Conservation (phyloP, 2,329 filamentous ascomycete genomes). For the Trichoderma brevicompactum region DNA sequence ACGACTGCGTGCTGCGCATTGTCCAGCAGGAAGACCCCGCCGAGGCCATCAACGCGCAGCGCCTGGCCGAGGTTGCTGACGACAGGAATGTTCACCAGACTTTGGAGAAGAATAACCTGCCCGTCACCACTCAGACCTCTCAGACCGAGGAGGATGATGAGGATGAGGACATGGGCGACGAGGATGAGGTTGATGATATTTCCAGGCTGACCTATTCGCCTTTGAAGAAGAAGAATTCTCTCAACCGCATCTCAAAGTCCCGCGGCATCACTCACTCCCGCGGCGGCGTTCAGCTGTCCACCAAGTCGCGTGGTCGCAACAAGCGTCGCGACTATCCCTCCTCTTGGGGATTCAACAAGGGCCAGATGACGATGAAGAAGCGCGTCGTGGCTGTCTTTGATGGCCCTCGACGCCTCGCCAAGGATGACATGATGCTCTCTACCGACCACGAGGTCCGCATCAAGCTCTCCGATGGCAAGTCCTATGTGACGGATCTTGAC, state of each 20-base stretch:
- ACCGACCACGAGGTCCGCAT: conserved; percentile 93
- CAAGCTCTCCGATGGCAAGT: conserved; percentile 72
- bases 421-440: conserved; percentile 99
- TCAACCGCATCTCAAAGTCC: conserved; percentile 66
- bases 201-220: conserved; percentile 43
- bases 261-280: conserved; percentile 78
- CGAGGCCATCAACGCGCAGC: conserved; percentile 69
- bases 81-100: conserved; percentile 66
- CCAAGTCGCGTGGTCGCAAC: conserved; percentile 73
- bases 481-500: conserved; percentile 91
- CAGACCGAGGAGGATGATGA: conserved; percentile 59
- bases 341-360: conserved; percentile 89
- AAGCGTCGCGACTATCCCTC: conserved; percentile 92
- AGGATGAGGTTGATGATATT: conserved; percentile 48
- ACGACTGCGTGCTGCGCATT: conserved; percentile 72
- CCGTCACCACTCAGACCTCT: conserved; percentile 46
- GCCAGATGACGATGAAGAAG: conserved; percentile 99
- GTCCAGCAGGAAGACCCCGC: conserved; percentile 73
- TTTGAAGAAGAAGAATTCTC: conserved; percentile 57
- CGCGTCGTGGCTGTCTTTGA: conserved; percentile 93
- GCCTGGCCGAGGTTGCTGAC: conserved; percentile 67
- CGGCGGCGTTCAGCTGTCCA: conserved; percentile 66
- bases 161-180: conserved; percentile 58
- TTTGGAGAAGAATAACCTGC: conserved; percentile 65
- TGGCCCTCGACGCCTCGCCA: conserved; percentile 83